Evolutionary conservation across 345 rosid species (phyloP), one percentile per base, ranked within the genome.

Genomic region (Dipteronia dyeriana): DNA sequence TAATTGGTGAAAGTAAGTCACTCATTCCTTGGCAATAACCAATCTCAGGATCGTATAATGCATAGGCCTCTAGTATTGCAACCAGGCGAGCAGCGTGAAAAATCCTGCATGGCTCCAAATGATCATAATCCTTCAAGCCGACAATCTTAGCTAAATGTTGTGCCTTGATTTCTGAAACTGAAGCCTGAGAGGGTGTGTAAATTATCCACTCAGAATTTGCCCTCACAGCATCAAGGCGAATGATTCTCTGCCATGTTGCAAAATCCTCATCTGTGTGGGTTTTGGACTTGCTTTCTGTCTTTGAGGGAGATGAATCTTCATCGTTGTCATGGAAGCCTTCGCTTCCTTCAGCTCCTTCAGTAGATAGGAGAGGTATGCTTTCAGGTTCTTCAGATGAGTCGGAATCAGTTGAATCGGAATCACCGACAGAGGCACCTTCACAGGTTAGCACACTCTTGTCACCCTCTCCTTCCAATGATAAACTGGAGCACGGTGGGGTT

Each of bases 11-110:
- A 49, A 95, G 92, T 63, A 95, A 82, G 82, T 95, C 99, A 9
- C 98, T 95, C 99, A 95, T 95, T 75, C 99, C 99, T 82, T 95
- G 99, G 82, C 99, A 95, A 80, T 91, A 91, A 63, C 95, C 95
- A 45, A 89, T 91, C 75, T 89, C 93, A 7, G 91, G 91, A 84
- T 95, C 99, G 10, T 87, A 89, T 19, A 95, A 76, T 38, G 99
- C 94, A 56, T 93, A 95, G 66, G 99, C 99, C 81, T 95, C 98
- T 1, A 95, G 94, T 80, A 95, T 91, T 8, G 91, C 87, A 1
- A 93, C 93, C 63, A 95, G 88, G 14, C 98, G 93, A 53, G 97
- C 91, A 65, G 98, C 99, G 12, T 93, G 99, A 68, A 84, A 88
- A 70, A 93, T 82, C 79, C 92, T 81, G 88, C 90, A 88, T 3